Evolutionary conservation across 23 red algal species (phyloP).

Genomic region (Pyropia yezoensis): DNA sequence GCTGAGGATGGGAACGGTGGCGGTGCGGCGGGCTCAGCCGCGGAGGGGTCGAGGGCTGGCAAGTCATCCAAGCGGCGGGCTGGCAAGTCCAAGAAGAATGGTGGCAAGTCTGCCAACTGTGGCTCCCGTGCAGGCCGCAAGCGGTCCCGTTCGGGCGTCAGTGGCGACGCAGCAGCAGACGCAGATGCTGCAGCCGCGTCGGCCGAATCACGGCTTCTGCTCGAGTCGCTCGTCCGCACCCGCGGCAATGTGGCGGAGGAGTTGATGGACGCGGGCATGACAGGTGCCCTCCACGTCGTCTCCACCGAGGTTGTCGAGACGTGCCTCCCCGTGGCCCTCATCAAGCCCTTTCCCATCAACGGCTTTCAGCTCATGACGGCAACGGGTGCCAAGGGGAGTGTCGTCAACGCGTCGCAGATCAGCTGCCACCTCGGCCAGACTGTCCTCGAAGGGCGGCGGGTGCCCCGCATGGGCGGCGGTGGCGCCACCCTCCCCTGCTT

Average conservation of each 20-base stretch:
- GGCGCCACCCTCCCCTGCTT: slow-evolving; percentile 87
- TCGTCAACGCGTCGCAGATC: slow-evolving; percentile 91
- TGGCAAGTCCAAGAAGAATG: background rate
- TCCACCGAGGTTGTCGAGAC: slow-evolving; percentile 52
- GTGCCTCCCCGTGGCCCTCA: slow-evolving; percentile 49
- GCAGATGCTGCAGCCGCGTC: slow-evolving; percentile 1
- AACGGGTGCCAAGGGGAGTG: slow-evolving; percentile 85
- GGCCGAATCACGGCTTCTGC: slow-evolving; percentile 19
- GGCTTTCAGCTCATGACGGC: slow-evolving; percentile 94
- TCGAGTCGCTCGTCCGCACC: slow-evolving; percentile 26
- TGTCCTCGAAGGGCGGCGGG: slow-evolving; percentile 80
- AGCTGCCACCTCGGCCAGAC: slow-evolving; percentile 93
- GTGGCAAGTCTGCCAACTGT: background rate
- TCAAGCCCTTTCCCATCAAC: slow-evolving; percentile 77
- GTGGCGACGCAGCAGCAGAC: background rate
- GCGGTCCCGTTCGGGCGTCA: too few species aligned
- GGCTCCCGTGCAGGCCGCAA: background rate
- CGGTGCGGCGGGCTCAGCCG: background rate
- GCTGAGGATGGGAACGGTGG: background rate
- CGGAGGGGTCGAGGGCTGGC: background rate
- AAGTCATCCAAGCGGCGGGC: background rate
- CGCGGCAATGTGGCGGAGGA: slow-evolving; percentile 48
- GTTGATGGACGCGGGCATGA: slow-evolving; percentile 77
- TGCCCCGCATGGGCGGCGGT: slow-evolving; percentile 69
- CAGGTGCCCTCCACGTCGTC: slow-evolving; percentile 41